Percentiles rank a stretch among this genome's conserved stretches.
These are phyloP conservation scores for Claviceps sp. DNA, from an alignment of 2,329 filamentous ascomycete genomes.

Conservation along the genomic window DNA sequence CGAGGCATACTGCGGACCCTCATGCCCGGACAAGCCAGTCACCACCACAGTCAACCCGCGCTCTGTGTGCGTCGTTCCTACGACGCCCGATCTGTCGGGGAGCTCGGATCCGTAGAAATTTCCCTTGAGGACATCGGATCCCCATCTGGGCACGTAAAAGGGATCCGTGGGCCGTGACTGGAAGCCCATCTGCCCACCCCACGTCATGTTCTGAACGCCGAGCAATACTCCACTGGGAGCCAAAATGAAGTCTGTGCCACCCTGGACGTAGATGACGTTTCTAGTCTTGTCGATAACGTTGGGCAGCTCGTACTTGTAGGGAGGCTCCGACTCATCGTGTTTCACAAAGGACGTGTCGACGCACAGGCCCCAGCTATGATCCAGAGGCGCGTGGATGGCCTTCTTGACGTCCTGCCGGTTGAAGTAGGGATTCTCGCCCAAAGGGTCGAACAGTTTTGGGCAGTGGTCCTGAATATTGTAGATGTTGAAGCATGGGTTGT, in stretches of 20 bases:
- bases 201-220: slow-evolving; percentile 71
- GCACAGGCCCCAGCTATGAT: slow-evolving; percentile 12
- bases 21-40: slow-evolving; percentile 53
- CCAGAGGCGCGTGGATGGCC: slow-evolving; percentile 49
- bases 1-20: slow-evolving; percentile 55
- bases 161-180: slow-evolving; percentile 43
- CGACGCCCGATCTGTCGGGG: slow-evolving; percentile 48
- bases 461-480: slow-evolving; percentile 64
- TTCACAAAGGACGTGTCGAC: slow-evolving; percentile 4
- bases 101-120: slow-evolving; percentile 25
- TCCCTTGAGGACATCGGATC: slow-evolving; percentile 29
- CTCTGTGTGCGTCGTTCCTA: slow-evolving; percentile 61
- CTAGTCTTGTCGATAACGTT: slow-evolving; percentile 60
- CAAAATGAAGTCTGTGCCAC: slow-evolving; percentile 54
- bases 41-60: slow-evolving; percentile 60
- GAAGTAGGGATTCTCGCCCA: slow-evolving; percentile 64
- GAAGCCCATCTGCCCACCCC: slow-evolving; percentile 60
- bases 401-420: slow-evolving; percentile 55
- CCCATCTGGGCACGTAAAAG: slow-evolving; percentile 47
- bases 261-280: slow-evolving; percentile 62
- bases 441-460: slow-evolving; percentile 53
- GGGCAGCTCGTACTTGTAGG: slow-evolving; percentile 46
- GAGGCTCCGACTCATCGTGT: slow-evolving; percentile 24
- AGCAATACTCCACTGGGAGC: slow-evolving; percentile 56
- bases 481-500: slow-evolving; percentile 70